Evolutionary conservation across 2,329 filamentous ascomycete species (phyloP).

Genomic region (Colletotrichum liriopes): DNA sequence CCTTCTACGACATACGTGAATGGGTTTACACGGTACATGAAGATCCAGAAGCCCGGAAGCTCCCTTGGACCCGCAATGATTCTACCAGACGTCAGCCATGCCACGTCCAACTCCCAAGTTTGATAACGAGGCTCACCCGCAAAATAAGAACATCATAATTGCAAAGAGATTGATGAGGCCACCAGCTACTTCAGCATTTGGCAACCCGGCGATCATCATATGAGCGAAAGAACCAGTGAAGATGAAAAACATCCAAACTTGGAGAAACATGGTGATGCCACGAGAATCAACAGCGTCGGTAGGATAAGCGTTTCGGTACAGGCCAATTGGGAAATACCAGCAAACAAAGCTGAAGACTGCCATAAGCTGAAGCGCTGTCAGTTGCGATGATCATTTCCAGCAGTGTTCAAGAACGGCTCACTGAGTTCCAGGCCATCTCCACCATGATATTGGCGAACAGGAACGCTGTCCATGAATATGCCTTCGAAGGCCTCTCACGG

Average conservation of each 20-base stretch:
- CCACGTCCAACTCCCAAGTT: too few relatives aligned
- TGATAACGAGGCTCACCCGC: slow-evolving; percentile 47
- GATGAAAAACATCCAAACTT: slow-evolving; percentile 75
- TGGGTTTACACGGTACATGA: slow-evolving; percentile 46
- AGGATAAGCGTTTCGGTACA: slow-evolving; percentile 71
- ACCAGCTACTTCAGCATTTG: slow-evolving; percentile 74
- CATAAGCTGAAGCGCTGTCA: neutral
- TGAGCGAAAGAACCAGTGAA: slow-evolving; percentile 77
- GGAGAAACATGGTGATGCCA: slow-evolving; percentile 74
- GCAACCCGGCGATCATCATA: slow-evolving; percentile 75
- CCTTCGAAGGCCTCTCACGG: slow-evolving; percentile 76
- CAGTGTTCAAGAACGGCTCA: slow-evolving; percentile 54
- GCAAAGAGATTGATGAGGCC: slow-evolving; percentile 77
- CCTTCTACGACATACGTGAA: slow-evolving; percentile 51
- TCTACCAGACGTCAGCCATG: slow-evolving; percentile 25
- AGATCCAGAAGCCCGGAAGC: slow-evolving; percentile 44
- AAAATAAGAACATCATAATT: slow-evolving; percentile 76
- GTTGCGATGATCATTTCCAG: neutral
- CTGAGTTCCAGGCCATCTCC: slow-evolving; percentile 77
- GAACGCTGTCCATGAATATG: slow-evolving; percentile 79
- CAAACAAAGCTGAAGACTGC: slow-evolving; percentile 74
- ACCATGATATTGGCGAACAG: slow-evolving; percentile 74
- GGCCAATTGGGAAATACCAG: slow-evolving; percentile 79
- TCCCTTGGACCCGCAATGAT: slow-evolving; percentile 35
- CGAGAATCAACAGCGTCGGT: slow-evolving; percentile 63